These are phyloP conservation scores for Epithemia pelagica DNA, from an alignment of 108 stramenopile species.

Conservation along the genomic window DNA sequence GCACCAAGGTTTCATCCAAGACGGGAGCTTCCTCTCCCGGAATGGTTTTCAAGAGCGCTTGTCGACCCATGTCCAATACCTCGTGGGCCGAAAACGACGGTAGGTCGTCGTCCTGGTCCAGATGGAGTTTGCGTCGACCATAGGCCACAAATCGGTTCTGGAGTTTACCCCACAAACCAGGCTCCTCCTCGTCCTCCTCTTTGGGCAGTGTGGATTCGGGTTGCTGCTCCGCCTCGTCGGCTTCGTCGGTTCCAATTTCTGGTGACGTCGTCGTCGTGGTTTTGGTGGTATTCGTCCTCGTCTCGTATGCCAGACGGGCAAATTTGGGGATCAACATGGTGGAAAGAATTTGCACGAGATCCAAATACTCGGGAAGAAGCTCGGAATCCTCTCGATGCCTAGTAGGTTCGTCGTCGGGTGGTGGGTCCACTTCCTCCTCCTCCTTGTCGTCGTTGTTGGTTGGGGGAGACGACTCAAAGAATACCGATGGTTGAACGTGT, in stretches of 20 bases:
- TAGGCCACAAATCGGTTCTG: not conserved
- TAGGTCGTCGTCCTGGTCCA: not conserved
- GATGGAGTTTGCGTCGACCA: not conserved
- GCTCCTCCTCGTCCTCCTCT: not conserved
- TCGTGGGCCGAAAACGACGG: not conserved
- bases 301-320: slow-evolving; percentile 15
- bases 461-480: no score
- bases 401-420: not conserved
- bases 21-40: slow-evolving; percentile 2
- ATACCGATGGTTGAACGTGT: no score
- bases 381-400: not conserved
- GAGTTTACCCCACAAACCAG: not conserved
- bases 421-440: no score
- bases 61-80: not conserved
- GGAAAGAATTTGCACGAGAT: slow-evolving; percentile 30
- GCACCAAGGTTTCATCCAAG: slow-evolving; percentile 7
- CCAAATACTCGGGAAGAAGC: slow-evolving; percentile 19
- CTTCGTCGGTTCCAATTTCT: not conserved
- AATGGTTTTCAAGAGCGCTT: not conserved
- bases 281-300: not conserved
- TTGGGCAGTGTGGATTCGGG: no score
- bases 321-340: slow-evolving; percentile 33
- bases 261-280: no score
- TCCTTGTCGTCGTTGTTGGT: no score
- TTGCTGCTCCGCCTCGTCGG: no score